Evolutionary conservation across 169 alveolate species (phyloP).

Genomic region (Neospora caninum): DNA sequence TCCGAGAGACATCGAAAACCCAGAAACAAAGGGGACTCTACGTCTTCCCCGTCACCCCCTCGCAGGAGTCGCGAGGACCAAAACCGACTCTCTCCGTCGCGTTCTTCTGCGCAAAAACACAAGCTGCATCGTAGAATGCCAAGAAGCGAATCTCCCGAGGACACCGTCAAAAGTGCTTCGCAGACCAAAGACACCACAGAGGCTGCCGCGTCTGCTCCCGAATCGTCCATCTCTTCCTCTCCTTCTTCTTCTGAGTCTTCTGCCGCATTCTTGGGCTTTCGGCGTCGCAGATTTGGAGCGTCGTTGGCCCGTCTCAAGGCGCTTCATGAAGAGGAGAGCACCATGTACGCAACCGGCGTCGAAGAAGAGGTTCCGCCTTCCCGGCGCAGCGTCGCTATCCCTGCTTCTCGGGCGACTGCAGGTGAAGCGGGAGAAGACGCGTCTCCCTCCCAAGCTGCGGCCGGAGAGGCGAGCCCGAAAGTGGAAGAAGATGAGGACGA

Average conservation of each 20-base stretch:
- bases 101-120: background rate
- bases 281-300: background rate
- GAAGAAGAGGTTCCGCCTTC: background rate
- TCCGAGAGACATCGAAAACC: background rate
- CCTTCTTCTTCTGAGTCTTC: background rate
- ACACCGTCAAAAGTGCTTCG: background rate
- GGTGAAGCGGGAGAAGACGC: background rate
- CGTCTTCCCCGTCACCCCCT: background rate
- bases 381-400: too few species aligned
- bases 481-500: background rate
- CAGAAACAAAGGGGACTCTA: background rate
- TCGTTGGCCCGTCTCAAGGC: slow-evolving; percentile 31
- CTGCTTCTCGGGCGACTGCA: background rate
- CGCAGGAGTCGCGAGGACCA: background rate
- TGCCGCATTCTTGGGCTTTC: background rate
- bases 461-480: background rate
- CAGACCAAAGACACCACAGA: background rate
- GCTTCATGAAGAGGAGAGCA: background rate
- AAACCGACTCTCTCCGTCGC: background rate
- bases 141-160: background rate
- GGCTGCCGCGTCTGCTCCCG: background rate
- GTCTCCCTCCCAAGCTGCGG: background rate
- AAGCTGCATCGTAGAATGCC: background rate
- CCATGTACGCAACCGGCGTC: background rate
- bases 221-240: background rate